These are phyloP conservation scores for Candida neerlandica DNA, from an alignment of 1,139 yeast genomes.

Conservation along the genomic window DNA sequence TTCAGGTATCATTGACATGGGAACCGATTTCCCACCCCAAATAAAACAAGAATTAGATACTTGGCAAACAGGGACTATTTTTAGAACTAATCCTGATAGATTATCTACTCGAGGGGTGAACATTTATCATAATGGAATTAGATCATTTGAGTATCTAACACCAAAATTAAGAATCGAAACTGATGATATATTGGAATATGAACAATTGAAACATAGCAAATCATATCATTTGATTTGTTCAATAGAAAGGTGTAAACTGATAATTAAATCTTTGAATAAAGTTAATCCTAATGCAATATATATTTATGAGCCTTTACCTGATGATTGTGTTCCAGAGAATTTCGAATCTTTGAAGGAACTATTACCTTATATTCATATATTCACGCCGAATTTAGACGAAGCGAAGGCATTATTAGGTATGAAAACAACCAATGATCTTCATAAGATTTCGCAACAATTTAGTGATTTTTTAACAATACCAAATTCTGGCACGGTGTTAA, in stretches of 20 bases:
- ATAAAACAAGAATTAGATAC: conserved; percentile 47
- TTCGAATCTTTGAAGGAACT: conserved; percentile 40
- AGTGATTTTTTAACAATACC: conserved; percentile 37
- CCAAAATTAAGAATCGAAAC: conserved; percentile 67
- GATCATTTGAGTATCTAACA: conserved; percentile 50
- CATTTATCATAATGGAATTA: conserved; percentile 61
- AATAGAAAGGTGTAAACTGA: conserved; percentile 56
- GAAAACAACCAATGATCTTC: conserved; percentile 20
- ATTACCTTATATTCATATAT: conserved; percentile 54
- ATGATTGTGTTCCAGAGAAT: conserved; percentile 59
- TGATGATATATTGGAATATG: conserved; percentile 52
- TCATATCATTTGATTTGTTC: conserved; percentile 79
- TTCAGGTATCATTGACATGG: conserved; percentile 78
- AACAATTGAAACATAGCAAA: conserved; percentile 38
- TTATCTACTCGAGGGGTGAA: conserved; percentile 84
- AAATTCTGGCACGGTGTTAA: conserved; percentile 54
- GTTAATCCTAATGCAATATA: conserved; percentile 39
- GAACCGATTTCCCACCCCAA: conserved; percentile 68
- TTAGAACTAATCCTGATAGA: conserved; percentile 53
- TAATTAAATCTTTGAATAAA: conserved; percentile 37
- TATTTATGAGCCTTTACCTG: conserved; percentile 90
- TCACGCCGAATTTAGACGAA: conserved; percentile 86
- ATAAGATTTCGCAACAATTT: conserved; percentile 46
- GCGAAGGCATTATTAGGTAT: conserved; percentile 44
- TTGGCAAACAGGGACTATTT: conserved; percentile 67